A percentile compares a stretch with the other conserved stretches of the same genome.
phyloP scores from a whole-genome alignment of 1,284 basidiomycete genomes.

The Ustilago loliicola region DNA sequence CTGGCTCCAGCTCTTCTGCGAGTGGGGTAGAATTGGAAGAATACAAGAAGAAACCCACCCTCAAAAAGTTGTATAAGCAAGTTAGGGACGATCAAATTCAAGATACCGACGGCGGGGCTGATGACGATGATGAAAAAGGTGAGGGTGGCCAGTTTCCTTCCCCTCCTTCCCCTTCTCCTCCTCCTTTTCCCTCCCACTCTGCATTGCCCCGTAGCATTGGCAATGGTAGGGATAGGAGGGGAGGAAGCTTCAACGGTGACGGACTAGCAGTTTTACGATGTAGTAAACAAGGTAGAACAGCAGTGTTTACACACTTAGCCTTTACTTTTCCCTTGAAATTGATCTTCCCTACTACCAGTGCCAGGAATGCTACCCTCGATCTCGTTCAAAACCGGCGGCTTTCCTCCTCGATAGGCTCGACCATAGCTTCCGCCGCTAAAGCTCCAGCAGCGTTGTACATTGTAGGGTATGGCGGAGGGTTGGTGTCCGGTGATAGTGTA shows the following conservation, averaged over 20 bases:
- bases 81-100: conserved; percentile 13
- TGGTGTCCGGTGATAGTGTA: conserved; percentile 88
- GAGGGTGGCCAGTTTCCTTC: background rate
- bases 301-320: conserved; percentile 79
- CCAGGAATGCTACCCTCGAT: conserved; percentile 66
- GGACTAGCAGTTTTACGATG: conserved; percentile 42
- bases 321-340: conserved; percentile 92
- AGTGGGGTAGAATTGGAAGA: conserved; percentile 9
- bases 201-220: background rate
- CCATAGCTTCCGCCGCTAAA: conserved; percentile 13
- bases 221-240: background rate
- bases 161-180: background rate
- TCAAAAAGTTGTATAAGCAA: conserved; percentile 47
- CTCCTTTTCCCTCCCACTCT: background rate
- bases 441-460: conserved; percentile 82
- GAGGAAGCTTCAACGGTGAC: conserved; percentile 39
- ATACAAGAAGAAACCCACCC: conserved; percentile 36
- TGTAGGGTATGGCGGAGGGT: conserved; percentile 90
- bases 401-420: too few relatives aligned
- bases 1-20: background rate
- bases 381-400: background rate
- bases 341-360: conserved; percentile 77
- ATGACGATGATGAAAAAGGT: background rate
- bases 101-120: background rate
- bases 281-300: background rate